Conservation (phyloP, 495 filamentous ascomycete species). For the Terfezia boudieri region DNA sequence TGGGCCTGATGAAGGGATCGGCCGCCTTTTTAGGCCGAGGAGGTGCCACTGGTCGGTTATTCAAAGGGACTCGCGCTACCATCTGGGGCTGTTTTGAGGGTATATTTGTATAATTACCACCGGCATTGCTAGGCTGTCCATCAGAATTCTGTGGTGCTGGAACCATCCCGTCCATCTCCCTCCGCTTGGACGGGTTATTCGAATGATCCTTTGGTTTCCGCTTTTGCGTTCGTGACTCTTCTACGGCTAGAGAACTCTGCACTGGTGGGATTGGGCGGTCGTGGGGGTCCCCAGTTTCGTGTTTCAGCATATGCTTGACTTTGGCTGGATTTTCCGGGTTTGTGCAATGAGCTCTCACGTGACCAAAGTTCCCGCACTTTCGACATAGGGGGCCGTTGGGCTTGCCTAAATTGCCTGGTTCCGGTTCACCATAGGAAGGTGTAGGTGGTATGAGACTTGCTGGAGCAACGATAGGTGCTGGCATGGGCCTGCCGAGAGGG, state of each 20-base stretch:
- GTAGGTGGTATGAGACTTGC: not conserved
- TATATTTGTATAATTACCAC: no score
- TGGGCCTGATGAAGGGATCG: conserved; percentile 5
- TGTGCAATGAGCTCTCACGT: not conserved
- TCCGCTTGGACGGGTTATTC: not conserved
- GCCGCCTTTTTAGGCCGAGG: not conserved
- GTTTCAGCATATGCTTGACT: not conserved
- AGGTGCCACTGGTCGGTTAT: not conserved
- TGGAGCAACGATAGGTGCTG: not conserved
- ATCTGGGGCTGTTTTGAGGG: no score
- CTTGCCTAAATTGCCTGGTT: not conserved
- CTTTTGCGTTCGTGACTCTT: not conserved
- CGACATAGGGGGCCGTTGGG: not conserved
- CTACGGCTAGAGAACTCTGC: not conserved
- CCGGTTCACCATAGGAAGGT: not conserved
- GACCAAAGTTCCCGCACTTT: not conserved
- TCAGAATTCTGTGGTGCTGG: not conserved
- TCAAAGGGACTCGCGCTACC: no score
- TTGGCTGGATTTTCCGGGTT: not conserved
- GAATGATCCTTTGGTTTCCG: conserved; percentile 1
- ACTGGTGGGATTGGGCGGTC: not conserved
- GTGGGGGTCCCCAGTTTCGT: not conserved
- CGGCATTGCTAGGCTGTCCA: no score
- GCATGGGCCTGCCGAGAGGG: not conserved
- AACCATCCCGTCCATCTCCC: not conserved